Base-by-base conservation (phyloP, 176 grass and related monocot genomes). In the Bothriochloa decipiens region DNA sequence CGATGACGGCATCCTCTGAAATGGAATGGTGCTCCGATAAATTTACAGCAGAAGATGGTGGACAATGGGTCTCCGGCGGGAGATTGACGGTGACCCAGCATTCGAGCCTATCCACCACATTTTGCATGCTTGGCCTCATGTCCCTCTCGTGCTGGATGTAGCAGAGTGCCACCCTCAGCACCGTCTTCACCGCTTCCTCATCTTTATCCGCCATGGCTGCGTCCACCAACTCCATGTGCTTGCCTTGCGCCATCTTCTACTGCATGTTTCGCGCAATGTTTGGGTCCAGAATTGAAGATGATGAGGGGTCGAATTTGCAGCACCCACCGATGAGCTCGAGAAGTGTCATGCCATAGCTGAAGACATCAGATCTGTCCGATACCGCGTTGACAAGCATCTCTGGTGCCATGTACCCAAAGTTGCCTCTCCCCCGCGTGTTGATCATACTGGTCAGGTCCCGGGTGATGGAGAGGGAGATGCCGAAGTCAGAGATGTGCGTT, bases 271-370 rank as follows among this genome's bases (percentile, higher is more conserved):
- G 20, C 0, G 7, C 69, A 11, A 88, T 37, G 40, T 65, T 85
- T 1, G 82, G 85, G 11, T 72, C 40, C 15, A 53, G 39, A 23
- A 27, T 75, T 14, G 13, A 26, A 22, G 11, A 50, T 27, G 32
- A 28, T 8, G 53, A 58, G 61, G 43, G 36, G 22, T 35, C 70
- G 2, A 93, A 53, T 85, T 79, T 86, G 35, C 74, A 80, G 13
- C 88, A 75, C 1, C 86, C 88, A 73, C 79, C 78, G 28, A 91
- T 26, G 15, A 91, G 53, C 79, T 90, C 91, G 6, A 86, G 39
- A n/a, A 86, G 86, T 25, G 85, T 80, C 88, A 91, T 86, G 32
- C 88, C 79, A 23, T 91, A 94, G 80, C 88, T 88, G 81, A 86
- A 94, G 42, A 91, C 82, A 70, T 94, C 88, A 16, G 28, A 91